These are phyloP conservation scores for Aegilops tauschii DNA, from an alignment of 176 grass and related monocot species.

Conservation along the genomic window DNA sequence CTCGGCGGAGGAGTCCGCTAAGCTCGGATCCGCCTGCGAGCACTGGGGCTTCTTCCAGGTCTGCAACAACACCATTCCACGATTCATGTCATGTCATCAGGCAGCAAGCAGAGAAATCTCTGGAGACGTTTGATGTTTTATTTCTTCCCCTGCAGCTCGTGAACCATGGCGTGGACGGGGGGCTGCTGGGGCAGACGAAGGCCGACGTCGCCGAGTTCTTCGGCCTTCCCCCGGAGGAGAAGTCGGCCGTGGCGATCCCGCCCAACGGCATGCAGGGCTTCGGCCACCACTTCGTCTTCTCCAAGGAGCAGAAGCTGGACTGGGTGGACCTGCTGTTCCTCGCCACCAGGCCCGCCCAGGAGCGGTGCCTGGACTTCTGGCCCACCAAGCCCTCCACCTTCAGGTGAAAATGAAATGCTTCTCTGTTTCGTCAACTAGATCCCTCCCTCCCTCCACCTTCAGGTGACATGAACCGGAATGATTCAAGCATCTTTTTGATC, in stretches of 20 bases:
- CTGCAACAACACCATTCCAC: neutral
- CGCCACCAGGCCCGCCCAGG: conserved; percentile 14
- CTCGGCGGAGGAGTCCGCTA: conserved; percentile 32
- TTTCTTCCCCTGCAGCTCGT: conserved; percentile 11
- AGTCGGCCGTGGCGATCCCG: conserved; percentile 20
- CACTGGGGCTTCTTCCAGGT: conserved; percentile 66
- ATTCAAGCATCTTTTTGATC: neutral
- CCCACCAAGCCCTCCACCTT: conserved; percentile 38
- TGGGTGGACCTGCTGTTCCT: conserved; percentile 47
- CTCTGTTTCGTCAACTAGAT: neutral
- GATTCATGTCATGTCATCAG: neutral
- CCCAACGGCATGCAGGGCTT: conserved; percentile 51
- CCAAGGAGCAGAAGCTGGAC: conserved; percentile 70
- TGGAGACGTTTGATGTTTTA: neutral
- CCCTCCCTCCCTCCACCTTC: too few species aligned
- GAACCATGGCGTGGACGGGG: conserved; percentile 37
- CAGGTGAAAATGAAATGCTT: conserved; percentile 22
- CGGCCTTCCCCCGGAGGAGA: conserved; percentile 43
- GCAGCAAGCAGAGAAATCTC: neutral
- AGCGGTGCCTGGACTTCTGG: conserved; percentile 45
- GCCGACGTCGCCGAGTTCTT: conserved; percentile 47
- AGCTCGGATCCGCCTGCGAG: conserved; percentile 49
- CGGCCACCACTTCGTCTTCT: conserved; percentile 61
- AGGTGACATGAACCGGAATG: too few species aligned
- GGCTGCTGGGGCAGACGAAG: conserved; percentile 11